Percentiles rank a stretch among this genome's conserved stretches.
phyloP scores from a whole-genome alignment of 176 grass and related monocot genomes.

The Aechmea fasciata region DNA sequence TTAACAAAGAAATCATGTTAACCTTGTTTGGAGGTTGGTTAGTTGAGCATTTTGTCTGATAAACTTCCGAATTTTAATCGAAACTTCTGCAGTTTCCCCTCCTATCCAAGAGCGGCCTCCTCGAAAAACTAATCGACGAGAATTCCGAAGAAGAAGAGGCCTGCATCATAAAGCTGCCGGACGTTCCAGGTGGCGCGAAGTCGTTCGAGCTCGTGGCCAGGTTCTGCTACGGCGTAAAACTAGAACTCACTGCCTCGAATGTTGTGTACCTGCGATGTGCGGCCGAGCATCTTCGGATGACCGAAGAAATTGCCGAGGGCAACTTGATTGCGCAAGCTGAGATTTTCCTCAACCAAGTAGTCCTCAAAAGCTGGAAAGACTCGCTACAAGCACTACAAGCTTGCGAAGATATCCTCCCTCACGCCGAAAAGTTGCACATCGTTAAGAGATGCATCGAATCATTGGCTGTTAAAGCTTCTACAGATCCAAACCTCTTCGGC shows the following conservation, averaged over 20 bases:
- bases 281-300: constrained; percentile 82
- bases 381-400: constrained; percentile 71
- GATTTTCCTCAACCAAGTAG: constrained; percentile 34
- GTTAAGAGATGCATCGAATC: constrained; percentile 53
- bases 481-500: constrained; percentile 27
- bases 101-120: constrained; percentile 73
- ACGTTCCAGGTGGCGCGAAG: constrained; percentile 67
- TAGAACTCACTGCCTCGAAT: constrained; percentile 76
- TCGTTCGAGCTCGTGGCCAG: constrained; percentile 73
- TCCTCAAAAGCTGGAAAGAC: constrained; percentile 49
- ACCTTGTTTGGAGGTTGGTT: too few relatives aligned
- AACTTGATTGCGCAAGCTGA: constrained; percentile 60
- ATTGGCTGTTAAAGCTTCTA: constrained; percentile 47
- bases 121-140: constrained; percentile 50
- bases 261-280: constrained; percentile 67
- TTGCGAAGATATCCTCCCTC: constrained; percentile 71
- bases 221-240: constrained; percentile 86
- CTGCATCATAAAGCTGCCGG: constrained; percentile 38
- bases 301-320: constrained; percentile 63
- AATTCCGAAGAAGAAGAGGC: constrained; percentile 5
- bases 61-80: too few relatives aligned
- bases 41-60: too few relatives aligned
- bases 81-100: constrained; percentile 63
- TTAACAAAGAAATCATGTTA: too few relatives aligned
- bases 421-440: constrained; percentile 60